These are phyloP conservation scores for Apocynum venetum DNA, from an alignment of 257 asterid genomes.

Conservation along the genomic window DNA sequence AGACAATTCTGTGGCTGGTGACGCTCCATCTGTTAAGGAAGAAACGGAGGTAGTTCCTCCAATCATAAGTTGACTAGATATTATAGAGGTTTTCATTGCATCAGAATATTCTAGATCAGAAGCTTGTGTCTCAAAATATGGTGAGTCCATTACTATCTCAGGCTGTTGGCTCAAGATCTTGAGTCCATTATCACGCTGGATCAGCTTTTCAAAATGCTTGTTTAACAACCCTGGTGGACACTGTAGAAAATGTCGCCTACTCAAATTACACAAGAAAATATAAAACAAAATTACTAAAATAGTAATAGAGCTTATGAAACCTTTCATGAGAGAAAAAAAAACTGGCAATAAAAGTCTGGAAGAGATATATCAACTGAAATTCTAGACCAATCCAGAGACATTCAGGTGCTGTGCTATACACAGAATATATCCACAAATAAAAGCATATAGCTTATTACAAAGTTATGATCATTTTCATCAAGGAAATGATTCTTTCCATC, in stretches of 20 bases:
- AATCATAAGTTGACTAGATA: slow-evolving; percentile 24
- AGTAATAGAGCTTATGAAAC: slow-evolving; percentile 1
- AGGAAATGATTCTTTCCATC: background rate
- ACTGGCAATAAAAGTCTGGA: background rate
- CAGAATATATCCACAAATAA: background rate
- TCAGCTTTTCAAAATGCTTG: slow-evolving; percentile 78
- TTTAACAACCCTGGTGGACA: slow-evolving; percentile 65
- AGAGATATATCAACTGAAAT: background rate
- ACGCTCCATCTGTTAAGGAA: slow-evolving; percentile 36
- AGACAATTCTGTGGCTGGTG: slow-evolving; percentile 41
- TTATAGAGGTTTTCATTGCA: slow-evolving; percentile 29
- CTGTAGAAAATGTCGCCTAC: slow-evolving; percentile 62
- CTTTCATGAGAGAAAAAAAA: background rate
- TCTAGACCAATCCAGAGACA: background rate
- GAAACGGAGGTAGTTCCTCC: slow-evolving; percentile 40
- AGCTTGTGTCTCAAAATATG: slow-evolving; percentile 50
- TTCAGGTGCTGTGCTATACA: background rate
- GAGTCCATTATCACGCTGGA: slow-evolving; percentile 67
- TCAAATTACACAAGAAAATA: slow-evolving; percentile 17
- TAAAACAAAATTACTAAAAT: slow-evolving; percentile 13
- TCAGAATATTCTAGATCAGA: slow-evolving; percentile 42
- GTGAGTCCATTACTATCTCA: slow-evolving; percentile 45
- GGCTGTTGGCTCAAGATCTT: slow-evolving; percentile 55
- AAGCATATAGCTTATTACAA: background rate
- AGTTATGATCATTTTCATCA: background rate